A percentile compares a stretch with the other conserved stretches of the same genome.
These are phyloP conservation scores for Schizophyllum amplum DNA, from an alignment of 1,284 basidiomycete genomes.

Conservation along the genomic window DNA sequence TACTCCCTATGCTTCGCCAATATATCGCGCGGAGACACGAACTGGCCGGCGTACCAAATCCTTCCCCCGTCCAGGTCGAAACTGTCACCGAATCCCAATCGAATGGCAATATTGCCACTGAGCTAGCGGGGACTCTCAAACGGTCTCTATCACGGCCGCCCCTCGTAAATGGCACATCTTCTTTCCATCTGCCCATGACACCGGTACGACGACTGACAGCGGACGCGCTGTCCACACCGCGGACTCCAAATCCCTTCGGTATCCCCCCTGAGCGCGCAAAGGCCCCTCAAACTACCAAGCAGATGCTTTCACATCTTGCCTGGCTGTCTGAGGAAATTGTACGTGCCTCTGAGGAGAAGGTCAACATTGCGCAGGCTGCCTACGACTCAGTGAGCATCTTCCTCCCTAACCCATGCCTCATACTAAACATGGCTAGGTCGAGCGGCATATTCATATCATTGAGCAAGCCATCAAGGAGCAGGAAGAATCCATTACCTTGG, in stretches of 20 bases:
- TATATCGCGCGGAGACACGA: background rate
- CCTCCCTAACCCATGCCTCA: slow-evolving; percentile 5
- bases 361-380: slow-evolving; percentile 59
- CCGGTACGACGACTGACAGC: background rate
- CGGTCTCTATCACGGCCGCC: background rate
- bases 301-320: slow-evolving; percentile 48
- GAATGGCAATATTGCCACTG: background rate
- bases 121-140: background rate
- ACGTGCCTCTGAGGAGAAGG: slow-evolving; percentile 63
- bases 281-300: slow-evolving; percentile 31
- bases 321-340: slow-evolving; percentile 51
- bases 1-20: background rate
- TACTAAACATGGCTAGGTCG: slow-evolving; percentile 33
- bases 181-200: background rate
- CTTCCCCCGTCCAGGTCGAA: background rate
- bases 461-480: slow-evolving; percentile 71
- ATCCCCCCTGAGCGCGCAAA: slow-evolving; percentile 11
- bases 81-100: background rate
- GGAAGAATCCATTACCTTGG: slow-evolving; percentile 49
- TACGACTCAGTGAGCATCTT: slow-evolving; percentile 48
- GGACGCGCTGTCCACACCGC: background rate
- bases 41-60: background rate
- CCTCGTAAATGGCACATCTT: background rate
- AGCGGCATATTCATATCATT: slow-evolving; percentile 63
- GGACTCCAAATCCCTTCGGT: background rate